Evolutionary conservation across 1,284 basidiomycete genomes (phyloP).

Genomic region (Boletus sp.): DNA sequence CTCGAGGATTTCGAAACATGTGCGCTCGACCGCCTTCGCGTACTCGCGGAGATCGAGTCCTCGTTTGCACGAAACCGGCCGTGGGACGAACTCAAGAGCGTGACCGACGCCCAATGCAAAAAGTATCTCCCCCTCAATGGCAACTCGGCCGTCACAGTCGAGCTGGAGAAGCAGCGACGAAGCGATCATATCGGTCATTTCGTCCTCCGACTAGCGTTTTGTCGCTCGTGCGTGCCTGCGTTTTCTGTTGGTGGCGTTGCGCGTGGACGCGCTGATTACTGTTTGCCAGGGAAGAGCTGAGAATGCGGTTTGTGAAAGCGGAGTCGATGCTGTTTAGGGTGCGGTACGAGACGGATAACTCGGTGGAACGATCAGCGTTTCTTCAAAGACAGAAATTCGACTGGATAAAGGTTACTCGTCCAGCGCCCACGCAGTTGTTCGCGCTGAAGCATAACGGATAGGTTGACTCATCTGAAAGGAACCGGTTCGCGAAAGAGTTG

Average conservation of each 20-base stretch:
- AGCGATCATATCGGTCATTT: constrained; percentile 94
- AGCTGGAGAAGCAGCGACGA: constrained; percentile 66
- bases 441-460: constrained; percentile 26
- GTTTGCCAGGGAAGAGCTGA: constrained; percentile 76
- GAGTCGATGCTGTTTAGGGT: constrained; percentile 84
- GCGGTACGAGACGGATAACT: constrained; percentile 74
- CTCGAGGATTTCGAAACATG: constrained; percentile 95
- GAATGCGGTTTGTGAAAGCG: constrained; percentile 85
- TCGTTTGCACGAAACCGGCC: constrained; percentile 81
- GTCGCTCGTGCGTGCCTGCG: constrained; percentile 88
- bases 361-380: constrained; percentile 65
- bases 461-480: constrained; percentile 63
- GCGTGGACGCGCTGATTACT: neutral
- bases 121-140: constrained; percentile 74
- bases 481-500: constrained; percentile 49
- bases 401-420: constrained; percentile 61
- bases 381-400: constrained; percentile 71
- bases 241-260: neutral
- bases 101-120: constrained; percentile 56
- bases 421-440: neutral
- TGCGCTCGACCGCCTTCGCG: constrained; percentile 84
- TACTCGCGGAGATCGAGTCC: constrained; percentile 94
- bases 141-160: constrained; percentile 49
- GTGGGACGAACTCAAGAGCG: constrained; percentile 69
- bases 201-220: constrained; percentile 92